Evolutionary conservation across 2,329 filamentous ascomycete genomes (phyloP), one percentile per base, ranked within the genome.

Genomic region (Pestalotiopsis fici): DNA sequence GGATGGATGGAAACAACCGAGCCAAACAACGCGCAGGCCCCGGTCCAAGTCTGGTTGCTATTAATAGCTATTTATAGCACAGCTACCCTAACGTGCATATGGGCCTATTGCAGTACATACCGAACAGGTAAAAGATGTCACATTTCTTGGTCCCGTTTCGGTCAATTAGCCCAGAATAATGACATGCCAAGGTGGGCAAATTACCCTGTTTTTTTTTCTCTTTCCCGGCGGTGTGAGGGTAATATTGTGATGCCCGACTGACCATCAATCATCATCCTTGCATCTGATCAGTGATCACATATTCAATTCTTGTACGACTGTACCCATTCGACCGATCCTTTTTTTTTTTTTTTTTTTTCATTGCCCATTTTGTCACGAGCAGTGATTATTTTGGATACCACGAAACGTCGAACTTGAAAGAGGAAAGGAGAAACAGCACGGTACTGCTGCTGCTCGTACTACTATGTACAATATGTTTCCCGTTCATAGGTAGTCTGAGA

Each of bases 41-140:
- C 43, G 43, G 43, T 23, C n/a, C 43, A 18, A 50, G 21, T 50
- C 18, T 50, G n/a, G 70, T 68, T 72, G 72, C 75, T 76, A 77
- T 73, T 73, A 74, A 76, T 76, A 76, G 74, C 72, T 77, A 78
- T 76, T 75, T 72, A 73, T 77, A 78, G 76, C 65, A 68, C 66
- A 67, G n/a, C 31, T 28, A 37, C 60, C 37, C 21, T 67, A 69
- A 56, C 47, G 13, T 55, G 47, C 61, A 64, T 54, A 23, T 54
- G 28, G 23, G 50, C 43, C 61, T 35, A 11, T 11, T 35, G 31
- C 3, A 7, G 31, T 35, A 6, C 6, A 35, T 35, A n/a, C n/a
- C n/a, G n/a, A n/a, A n/a, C 23, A n/a, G 54, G 54, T 23, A 56
- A 21, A 21, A 57, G 23, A 57, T 50, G 55, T 59, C 23, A 27